Conservation (phyloP, 371 early-diverging fungal species). For the Dichotomocladium elegans region DNA sequence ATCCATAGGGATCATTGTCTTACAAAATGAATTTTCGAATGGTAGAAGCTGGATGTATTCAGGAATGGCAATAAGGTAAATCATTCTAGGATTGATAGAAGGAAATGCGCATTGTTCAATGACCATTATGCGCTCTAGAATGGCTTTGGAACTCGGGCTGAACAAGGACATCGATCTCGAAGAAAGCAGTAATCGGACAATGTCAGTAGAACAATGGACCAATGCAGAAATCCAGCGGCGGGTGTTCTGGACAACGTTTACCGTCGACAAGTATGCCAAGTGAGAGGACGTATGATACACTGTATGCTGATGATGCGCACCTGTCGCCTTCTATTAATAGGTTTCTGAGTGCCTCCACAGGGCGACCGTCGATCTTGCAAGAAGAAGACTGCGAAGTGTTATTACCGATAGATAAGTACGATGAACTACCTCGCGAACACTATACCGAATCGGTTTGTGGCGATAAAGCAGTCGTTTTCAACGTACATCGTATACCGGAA, state of each 20-base stretch:
- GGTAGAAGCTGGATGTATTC: slow-evolving; percentile 57
- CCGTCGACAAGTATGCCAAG: slow-evolving; percentile 41
- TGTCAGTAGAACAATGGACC: slow-evolving; percentile 36
- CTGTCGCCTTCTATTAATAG: slow-evolving; percentile 18
- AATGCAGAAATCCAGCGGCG: slow-evolving; percentile 47
- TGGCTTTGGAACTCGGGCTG: slow-evolving; percentile 48
- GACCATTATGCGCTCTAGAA: slow-evolving; percentile 15
- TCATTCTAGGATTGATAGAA: neutral
- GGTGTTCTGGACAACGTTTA: slow-evolving; percentile 50
- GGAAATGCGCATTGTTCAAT: neutral
- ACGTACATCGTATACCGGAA: slow-evolving; percentile 18
- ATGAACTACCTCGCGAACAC: slow-evolving; percentile 35
- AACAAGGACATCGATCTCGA: slow-evolving; percentile 42
- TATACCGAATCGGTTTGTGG: slow-evolving; percentile 36
- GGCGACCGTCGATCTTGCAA: slow-evolving; percentile 51
- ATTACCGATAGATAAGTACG: slow-evolving; percentile 50
- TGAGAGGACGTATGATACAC: no score
- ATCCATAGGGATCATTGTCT: neutral
- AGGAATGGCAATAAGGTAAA: slow-evolving; percentile 51
- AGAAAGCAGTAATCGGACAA: slow-evolving; percentile 1
- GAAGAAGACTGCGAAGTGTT: slow-evolving; percentile 53
- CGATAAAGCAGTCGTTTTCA: slow-evolving; percentile 21
- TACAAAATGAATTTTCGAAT: neutral
- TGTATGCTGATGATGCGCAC: no score
- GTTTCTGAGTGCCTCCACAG: slow-evolving; percentile 43